phyloP scores from a whole-genome alignment of 2,329 filamentous ascomycete species.

The Phaeophleospora eucalypticola region DNA sequence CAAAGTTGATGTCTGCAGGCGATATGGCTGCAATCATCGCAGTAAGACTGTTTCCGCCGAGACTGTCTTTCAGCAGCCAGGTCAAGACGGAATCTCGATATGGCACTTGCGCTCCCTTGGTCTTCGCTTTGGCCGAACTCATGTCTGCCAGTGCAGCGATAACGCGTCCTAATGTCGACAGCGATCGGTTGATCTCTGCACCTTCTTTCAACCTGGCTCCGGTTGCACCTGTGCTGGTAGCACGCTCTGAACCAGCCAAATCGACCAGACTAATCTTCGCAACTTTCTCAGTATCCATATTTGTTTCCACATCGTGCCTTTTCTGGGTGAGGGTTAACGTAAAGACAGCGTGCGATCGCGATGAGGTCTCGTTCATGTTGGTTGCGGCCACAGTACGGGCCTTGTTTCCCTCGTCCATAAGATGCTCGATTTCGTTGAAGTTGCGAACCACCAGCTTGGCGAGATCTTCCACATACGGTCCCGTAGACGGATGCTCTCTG shows the following conservation, averaged over 20 bases:
- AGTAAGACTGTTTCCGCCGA: conserved; percentile 98
- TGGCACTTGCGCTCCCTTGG: conserved; percentile 75
- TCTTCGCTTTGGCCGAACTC: conserved; percentile 78
- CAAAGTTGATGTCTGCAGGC: conserved; percentile 97
- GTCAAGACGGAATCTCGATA: conserved; percentile 96
- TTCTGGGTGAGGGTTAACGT: conserved; percentile 95
- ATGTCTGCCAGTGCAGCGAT: conserved; percentile 93
- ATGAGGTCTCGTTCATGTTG: conserved; percentile 99
- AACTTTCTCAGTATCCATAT: conserved; percentile 96
- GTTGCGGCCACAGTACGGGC: conserved; percentile 95
- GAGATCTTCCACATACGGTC: conserved; percentile 95
- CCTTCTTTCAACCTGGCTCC: conserved; percentile 94
- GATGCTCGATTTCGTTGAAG: conserved; percentile 90
- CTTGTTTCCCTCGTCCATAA: conserved; percentile 99
- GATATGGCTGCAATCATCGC: conserved; percentile 99
- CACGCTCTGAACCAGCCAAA: conserved; percentile 94
- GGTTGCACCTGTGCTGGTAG: conserved; percentile 93
- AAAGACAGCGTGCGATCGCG: conserved; percentile 96
- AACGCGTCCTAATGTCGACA: conserved; percentile 93
- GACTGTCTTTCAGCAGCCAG: conserved; percentile 93
- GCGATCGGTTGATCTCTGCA: conserved; percentile 94
- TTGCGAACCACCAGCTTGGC: conserved; percentile 91
- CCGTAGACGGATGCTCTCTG: conserved; percentile 93
- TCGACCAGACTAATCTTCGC: conserved; percentile 98
- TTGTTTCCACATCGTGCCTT: conserved; percentile 82